These are phyloP conservation scores for Rhinocladiella mackenziei DNA, from an alignment of 2,329 filamentous ascomycete species.

Conservation along the genomic window DNA sequence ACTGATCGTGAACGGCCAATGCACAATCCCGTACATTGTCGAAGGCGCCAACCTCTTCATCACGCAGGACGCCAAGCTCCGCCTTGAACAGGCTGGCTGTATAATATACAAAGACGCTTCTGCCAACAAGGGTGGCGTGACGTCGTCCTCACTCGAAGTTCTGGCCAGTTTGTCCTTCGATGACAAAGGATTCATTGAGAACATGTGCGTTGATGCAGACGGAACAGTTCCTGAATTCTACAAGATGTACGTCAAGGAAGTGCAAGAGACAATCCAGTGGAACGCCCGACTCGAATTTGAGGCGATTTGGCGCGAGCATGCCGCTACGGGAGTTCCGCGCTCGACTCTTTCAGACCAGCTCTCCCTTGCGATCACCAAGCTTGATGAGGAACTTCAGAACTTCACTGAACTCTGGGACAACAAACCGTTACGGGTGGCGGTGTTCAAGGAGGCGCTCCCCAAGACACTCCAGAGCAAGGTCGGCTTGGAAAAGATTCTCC, in stretches of 20 bases:
- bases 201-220: constrained; percentile 84
- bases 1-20: constrained; percentile 86
- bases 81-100: constrained; percentile 90
- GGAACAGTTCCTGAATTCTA: constrained; percentile 86
- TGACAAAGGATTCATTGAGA: constrained; percentile 76
- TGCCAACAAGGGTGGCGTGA: constrained; percentile 97
- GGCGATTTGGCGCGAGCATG: constrained; percentile 93
- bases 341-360: constrained; percentile 90
- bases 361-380: constrained; percentile 86
- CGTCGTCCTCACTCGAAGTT: constrained; percentile 93
- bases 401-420: constrained; percentile 83
- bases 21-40: constrained; percentile 85
- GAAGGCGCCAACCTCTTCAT: constrained; percentile 98
- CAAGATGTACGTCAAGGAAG: constrained; percentile 83
- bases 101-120: constrained; percentile 97
- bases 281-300: constrained; percentile 95
- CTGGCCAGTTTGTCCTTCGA: constrained; percentile 92
- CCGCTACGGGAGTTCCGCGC: constrained; percentile 71
- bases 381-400: constrained; percentile 93
- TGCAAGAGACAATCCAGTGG: constrained; percentile 84
- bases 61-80: constrained; percentile 94
- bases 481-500: constrained; percentile 79
- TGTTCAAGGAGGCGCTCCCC: constrained; percentile 81
- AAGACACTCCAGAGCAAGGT: constrained; percentile 81
- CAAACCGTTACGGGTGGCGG: constrained; percentile 67